Evolutionary conservation across 2,329 filamentous ascomycete genomes (phyloP).

Genomic region (Fusarium sp.): DNA sequence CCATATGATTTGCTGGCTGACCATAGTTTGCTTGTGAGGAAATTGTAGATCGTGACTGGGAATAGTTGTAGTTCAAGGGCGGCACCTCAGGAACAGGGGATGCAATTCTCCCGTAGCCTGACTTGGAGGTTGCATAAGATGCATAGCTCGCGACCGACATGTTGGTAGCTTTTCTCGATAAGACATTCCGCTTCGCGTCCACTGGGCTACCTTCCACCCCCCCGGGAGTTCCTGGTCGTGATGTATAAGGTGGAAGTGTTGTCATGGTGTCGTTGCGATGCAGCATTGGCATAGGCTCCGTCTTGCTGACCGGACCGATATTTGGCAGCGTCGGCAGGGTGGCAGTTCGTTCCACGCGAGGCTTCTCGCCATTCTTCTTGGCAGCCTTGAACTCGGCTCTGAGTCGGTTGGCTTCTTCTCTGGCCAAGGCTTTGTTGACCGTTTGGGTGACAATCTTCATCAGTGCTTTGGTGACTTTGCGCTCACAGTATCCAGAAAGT

Average conservation of each 20-base stretch:
- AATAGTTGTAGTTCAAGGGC: conserved; percentile 35
- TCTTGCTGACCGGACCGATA: conserved; percentile 48
- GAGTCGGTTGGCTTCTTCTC: conserved; percentile 70
- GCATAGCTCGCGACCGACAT: conserved; percentile 68
- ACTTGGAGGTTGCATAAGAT: conserved; percentile 69
- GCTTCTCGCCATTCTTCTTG: conserved; percentile 62
- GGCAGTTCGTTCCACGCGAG: conserved; percentile 62
- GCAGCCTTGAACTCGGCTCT: conserved; percentile 60
- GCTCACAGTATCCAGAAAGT: conserved; percentile 83
- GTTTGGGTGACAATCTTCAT: conserved; percentile 84
- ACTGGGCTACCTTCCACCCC: conserved; percentile 61
- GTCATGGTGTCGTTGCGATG: conserved; percentile 66
- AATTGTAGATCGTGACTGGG: conserved; percentile 49
- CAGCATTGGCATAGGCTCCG: conserved; percentile 66
- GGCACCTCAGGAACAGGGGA: conserved; percentile 52
- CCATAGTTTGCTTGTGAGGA: conserved; percentile 49
- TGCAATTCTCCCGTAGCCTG: conserved; percentile 56
- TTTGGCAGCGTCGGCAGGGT: conserved; percentile 69
- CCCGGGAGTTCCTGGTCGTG: conserved; percentile 63
- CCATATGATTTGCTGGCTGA: conserved; percentile 29
- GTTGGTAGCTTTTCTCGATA: conserved; percentile 60
- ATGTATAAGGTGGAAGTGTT: conserved; percentile 69
- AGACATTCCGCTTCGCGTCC: conserved; percentile 60
- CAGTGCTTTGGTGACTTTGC: conserved; percentile 87
- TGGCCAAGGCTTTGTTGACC: conserved; percentile 86